These are phyloP conservation scores for Phaeosphaeriaceae sp. DNA, from an alignment of 2,329 filamentous ascomycete genomes.

Conservation along the genomic window DNA sequence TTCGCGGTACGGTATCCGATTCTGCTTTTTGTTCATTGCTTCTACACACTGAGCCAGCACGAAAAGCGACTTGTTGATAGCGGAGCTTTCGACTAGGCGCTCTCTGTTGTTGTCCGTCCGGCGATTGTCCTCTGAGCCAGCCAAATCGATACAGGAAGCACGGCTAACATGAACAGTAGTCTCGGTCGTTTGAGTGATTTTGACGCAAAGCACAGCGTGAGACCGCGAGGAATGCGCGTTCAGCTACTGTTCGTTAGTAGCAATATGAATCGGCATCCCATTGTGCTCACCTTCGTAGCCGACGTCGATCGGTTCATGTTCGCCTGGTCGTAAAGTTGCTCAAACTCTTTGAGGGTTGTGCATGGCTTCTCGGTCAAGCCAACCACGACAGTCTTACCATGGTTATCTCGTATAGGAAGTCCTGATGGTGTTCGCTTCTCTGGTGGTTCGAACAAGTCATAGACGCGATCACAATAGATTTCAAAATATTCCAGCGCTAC, in stretches of 20 bases:
- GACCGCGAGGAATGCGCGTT: slow-evolving; percentile 90
- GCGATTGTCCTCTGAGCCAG: slow-evolving; percentile 93
- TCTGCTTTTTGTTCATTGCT: slow-evolving; percentile 78
- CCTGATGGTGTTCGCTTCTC: slow-evolving; percentile 86
- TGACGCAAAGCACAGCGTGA: slow-evolving; percentile 90
- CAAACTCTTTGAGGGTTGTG: slow-evolving; percentile 86
- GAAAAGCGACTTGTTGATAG: slow-evolving; percentile 97
- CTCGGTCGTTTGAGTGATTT: slow-evolving; percentile 76
- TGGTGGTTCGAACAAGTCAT: slow-evolving; percentile 83
- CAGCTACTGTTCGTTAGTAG: slow-evolving; percentile 55
- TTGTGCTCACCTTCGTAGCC: slow-evolving; percentile 70
- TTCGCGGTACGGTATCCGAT: slow-evolving; percentile 87
- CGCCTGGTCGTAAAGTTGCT: slow-evolving; percentile 85
- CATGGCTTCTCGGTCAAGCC: slow-evolving; percentile 84
- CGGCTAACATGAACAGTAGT: slow-evolving; percentile 75
- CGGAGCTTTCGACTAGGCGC: slow-evolving; percentile 89
- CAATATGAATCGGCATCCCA: slow-evolving; percentile 1
- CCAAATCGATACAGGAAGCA: slow-evolving; percentile 91
- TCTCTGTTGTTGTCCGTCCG: slow-evolving; percentile 94
- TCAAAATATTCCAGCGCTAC: slow-evolving; percentile 91
- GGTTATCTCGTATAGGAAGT: slow-evolving; percentile 81
- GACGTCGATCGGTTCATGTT: slow-evolving; percentile 91
- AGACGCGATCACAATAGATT: slow-evolving; percentile 96
- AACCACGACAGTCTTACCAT: slow-evolving; percentile 85
- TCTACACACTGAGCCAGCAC: slow-evolving; percentile 95